Conservation (phyloP, 495 filamentous ascomycete species). For the Penicillium psychrofluorescens region DNA sequence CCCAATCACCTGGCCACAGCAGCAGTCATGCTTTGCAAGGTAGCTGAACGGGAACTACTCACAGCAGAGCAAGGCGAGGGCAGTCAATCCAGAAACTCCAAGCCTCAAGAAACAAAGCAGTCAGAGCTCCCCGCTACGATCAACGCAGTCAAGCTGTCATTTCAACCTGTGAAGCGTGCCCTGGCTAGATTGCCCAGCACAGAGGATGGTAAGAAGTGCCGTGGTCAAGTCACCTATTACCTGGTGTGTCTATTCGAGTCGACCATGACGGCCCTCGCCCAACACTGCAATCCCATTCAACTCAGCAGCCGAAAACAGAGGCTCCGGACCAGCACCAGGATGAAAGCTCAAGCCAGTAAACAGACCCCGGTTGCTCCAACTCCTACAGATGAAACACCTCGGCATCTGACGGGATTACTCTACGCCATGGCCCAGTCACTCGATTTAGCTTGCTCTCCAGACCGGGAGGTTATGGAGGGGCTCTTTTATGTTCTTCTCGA, state of each 20-base stretch:
- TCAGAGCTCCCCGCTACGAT: constrained; percentile 10
- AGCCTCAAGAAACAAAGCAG: neutral
- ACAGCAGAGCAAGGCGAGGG: constrained; percentile 2
- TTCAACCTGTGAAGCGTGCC: constrained; percentile 17
- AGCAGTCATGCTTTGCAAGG: constrained; percentile 21
- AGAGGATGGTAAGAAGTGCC: constrained; percentile 6
- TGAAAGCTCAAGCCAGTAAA: neutral
- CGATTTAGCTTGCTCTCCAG: constrained; percentile 13
- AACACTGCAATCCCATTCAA: constrained; percentile 14
- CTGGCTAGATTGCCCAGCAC: constrained; percentile 25
- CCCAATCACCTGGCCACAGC: constrained; percentile 11
- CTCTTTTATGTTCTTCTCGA: constrained; percentile 26
- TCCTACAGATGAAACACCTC: constrained; percentile 10
- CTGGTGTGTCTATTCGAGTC: constrained; percentile 35
- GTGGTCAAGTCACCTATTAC: constrained; percentile 27
- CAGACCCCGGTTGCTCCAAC: neutral
- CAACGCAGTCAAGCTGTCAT: constrained; percentile 16
- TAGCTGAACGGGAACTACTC: constrained; percentile 13
- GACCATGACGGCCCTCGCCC: constrained; percentile 22
- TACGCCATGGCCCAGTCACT: constrained; percentile 22
- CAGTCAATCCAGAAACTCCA: neutral
- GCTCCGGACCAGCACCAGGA: constrained; percentile 1
- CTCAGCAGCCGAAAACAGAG: neutral
- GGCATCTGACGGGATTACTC: constrained; percentile 14
- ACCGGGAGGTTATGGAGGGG: constrained; percentile 31